Base-by-base conservation (phyloP, 176 grass and related monocot species). In the Poa pratensis region DNA sequence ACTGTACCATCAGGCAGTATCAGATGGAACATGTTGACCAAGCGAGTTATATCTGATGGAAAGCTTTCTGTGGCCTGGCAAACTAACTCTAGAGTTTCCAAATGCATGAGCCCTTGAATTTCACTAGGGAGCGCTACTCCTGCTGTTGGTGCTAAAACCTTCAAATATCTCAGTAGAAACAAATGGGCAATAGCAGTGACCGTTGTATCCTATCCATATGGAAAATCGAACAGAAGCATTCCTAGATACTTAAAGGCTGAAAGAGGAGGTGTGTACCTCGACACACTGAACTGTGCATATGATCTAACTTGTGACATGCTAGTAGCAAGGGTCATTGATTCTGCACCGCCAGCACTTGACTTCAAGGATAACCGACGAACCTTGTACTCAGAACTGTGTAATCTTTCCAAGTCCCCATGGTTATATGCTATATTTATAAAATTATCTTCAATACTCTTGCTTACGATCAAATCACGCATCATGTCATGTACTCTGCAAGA, bases 1-100 rank as follows among this genome's bases (percentile, higher is more conserved):
- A 1, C 18, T 11, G 0, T n/a, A 40, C 4, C 8, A 0, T 0
- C 0, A 2, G 66, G 66, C 39, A 69, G 66, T 5, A 0, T 0
- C 18, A 69, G 0, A 20, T 40, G 18, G 20, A n/a, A n/a, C 66
- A 69, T 40, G 34, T 69, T 69, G 34, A 0, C 0, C 66, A 69
- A 69, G 3, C 1, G 0, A 40, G 0, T 40, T 39, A 40, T 20
- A 20, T 69, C 66, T 5, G 34, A 69, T 5, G 18, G 66, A n/a
- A 69, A 40, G 32, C 9, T 12, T 40, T 68, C 30, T 9, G 28
- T 9, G 2, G 2, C 30, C 30, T 32, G 30, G 30, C 30, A 67
- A 19, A 1, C 0, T n/a, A 69, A 6, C 19, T 13, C 19, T 9
- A 69, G 9, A 42, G 1, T 69, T 22, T 42, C 35, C 67, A 69